Evolutionary conservation across 768 basidiomycete genomes (phyloP).

Genomic region (Russula compacta): DNA sequence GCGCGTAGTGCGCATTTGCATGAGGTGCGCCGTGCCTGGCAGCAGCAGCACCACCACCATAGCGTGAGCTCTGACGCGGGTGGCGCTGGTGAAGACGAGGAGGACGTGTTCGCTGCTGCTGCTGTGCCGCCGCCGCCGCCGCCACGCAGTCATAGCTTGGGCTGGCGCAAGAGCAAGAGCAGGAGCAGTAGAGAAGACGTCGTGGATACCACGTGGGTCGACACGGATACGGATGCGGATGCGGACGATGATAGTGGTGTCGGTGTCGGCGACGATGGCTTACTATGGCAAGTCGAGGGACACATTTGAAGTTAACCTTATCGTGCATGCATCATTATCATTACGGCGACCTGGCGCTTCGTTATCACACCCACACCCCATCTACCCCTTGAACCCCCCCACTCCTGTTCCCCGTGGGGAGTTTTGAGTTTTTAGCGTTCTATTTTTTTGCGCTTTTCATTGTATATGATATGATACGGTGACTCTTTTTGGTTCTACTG

Average conservation of each 20-base stretch:
- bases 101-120: neutral
- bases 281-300: no score
- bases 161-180: neutral
- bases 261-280: no score
- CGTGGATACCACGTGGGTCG: slow-evolving; percentile 14
- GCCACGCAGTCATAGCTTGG: neutral
- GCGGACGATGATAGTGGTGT: neutral
- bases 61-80: neutral
- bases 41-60: neutral
- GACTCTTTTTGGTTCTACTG: no score
- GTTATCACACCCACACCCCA: no score
- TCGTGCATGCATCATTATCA: no score
- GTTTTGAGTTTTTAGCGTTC: no score
- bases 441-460: no score
- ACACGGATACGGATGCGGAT: slow-evolving; percentile 17
- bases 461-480: no score
- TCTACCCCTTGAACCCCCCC: no score
- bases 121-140: neutral
- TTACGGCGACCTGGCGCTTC: no score
- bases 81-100: neutral
- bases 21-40: slow-evolving; percentile 36
- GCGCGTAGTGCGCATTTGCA: slow-evolving; percentile 63
- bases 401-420: no score
- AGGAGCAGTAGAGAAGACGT: neutral
- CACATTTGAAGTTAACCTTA: no score